Base-by-base conservation (phyloP, 2,329 filamentous ascomycete species). In the Aspergillus spinulosporus region DNA sequence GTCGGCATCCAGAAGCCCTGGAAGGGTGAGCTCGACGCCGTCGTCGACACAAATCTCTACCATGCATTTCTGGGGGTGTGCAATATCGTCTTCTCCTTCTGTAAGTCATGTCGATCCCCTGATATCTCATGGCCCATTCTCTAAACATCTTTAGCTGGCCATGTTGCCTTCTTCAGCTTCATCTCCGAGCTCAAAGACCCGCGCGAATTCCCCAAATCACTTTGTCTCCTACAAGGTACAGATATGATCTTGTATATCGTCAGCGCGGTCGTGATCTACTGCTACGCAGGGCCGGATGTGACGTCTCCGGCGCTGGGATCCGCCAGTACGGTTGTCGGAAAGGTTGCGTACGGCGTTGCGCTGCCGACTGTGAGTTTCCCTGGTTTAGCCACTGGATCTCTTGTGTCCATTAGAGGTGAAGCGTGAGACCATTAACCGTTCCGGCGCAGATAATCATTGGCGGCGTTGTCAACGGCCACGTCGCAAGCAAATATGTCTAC, bases 81-180 rank as follows among this genome's bases (percentile, higher is more conserved):
- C 67, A 89, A 89, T 74, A 90, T 91, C 50, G 79, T 89, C 59
- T 84, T 90, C 58, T 87, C 88, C 53, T 91, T 87, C 74, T 79
- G 84, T 76, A 66, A 67, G 74, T 36, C 21, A 76, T 12, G 72
- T 75, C 54, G 80, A 83, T 57, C 82, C 81, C 4, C 21, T 21
- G 21, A 21, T 21, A 21, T 21, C 21, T 21, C 21, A 21, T 21
- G 21, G 21, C 21, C 21, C 21, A 21, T 21, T 21, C 21, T 21
- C 21, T 21, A 21, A 86, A 65, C 56, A 45, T 36, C 56, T 8
- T 11, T 59, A 66, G 76, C 74, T 53, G 84, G 84, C 31, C 85
- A 88, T 65, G 83, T 85, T n/a, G 85, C 84, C 59, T 89, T 88
- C 74, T 88, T 88, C 71, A 79, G 78, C 60, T 82, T 89, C 67